Evolutionary conservation across 441 rosid genomes (phyloP), one percentile per base, ranked within the genome.

Genomic region (Corymbia calophylla): DNA sequence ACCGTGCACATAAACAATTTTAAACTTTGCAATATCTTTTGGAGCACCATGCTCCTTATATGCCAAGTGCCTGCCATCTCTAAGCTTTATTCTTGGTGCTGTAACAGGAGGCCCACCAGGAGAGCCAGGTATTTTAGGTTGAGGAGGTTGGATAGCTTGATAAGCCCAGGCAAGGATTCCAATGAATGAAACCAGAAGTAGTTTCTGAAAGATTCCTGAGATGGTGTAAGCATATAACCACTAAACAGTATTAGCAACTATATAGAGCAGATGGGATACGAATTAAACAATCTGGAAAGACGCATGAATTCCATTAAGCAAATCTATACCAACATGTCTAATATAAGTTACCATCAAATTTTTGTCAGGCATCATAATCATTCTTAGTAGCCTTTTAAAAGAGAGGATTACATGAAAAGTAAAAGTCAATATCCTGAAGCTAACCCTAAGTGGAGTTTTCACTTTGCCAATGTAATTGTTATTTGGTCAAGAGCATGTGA

Each of bases 41-140:
- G 96, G 90, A 77, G 91, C 93, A 35, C 99, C 99, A 53, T 93
- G 91, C 91, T 96, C 97, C 90, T 94, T 88, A 93, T 97, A 96
- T 87, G 99, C 96, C 87, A 96, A 91, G 90, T 94, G 91, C 89
- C 99, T 94, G 25, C 98, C 97, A 91, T 95, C 98, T 77, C 92
- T 91, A 55, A 96, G 97, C 91, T 94, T 92, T 88, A 95, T 93
- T 92, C 98, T 93, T 25, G 95, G 92, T 48, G 96, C 95, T 48
- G 96, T 96, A 80, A 96, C 91, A 25, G 95, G 94, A 77, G 96
- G 96, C 29, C 97, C 98, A 39, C 92, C 96, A 11, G 91, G 93
- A 2, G 98, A 88, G 62, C 98, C 98, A 18, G 96, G 95, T 73
- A 32, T 88, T 92, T 92, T 96, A 25, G 98, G 91, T 64, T 91